Percentiles rank a stretch among this genome's conserved stretches.
Conservation (phyloP, 2,329 filamentous ascomycete species). For the Fusarium heterosporum region DNA sequence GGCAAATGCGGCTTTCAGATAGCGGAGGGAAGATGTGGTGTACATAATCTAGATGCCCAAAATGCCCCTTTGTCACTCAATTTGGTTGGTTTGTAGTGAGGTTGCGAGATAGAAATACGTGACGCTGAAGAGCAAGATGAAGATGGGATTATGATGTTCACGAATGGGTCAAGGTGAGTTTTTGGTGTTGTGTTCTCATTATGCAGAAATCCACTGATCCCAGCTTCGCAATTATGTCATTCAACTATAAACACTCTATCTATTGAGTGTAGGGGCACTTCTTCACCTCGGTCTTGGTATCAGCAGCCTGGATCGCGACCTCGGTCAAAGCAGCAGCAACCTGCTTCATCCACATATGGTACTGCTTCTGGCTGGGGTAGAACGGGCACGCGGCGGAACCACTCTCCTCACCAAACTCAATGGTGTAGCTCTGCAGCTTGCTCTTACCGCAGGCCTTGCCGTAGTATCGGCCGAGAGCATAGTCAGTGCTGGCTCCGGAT, state of each 20-base stretch:
- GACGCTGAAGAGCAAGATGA: neutral
- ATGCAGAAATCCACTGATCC: neutral
- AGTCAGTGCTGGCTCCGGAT: slow-evolving; percentile 60
- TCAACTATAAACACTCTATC: slow-evolving; percentile 8
- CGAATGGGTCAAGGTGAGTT: neutral
- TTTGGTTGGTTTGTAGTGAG: slow-evolving; percentile 1
- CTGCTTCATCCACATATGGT: slow-evolving; percentile 59
- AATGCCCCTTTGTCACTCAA: slow-evolving; percentile 46
- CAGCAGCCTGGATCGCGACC: slow-evolving; percentile 52
- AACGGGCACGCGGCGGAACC: slow-evolving; percentile 52
- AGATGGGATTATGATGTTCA: neutral
- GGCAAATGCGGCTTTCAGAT: slow-evolving; percentile 26
- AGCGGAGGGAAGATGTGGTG: slow-evolving; percentile 35
- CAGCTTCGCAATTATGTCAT: slow-evolving; percentile 11
- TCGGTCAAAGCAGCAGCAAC: slow-evolving; percentile 62
- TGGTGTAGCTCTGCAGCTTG: slow-evolving; percentile 57
- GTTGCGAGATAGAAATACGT: neutral
- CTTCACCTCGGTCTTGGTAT: slow-evolving; percentile 25
- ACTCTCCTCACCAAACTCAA: slow-evolving; percentile 59
- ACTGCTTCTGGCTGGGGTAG: slow-evolving; percentile 58
- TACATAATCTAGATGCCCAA: slow-evolving; percentile 50
- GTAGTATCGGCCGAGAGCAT: slow-evolving; percentile 60
- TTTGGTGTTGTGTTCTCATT: neutral
- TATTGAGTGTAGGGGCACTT: slow-evolving; percentile 29
- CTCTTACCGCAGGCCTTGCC: slow-evolving; percentile 48